Base-by-base conservation (phyloP, 805 yeast genomes). In the Pichia exigua region DNA sequence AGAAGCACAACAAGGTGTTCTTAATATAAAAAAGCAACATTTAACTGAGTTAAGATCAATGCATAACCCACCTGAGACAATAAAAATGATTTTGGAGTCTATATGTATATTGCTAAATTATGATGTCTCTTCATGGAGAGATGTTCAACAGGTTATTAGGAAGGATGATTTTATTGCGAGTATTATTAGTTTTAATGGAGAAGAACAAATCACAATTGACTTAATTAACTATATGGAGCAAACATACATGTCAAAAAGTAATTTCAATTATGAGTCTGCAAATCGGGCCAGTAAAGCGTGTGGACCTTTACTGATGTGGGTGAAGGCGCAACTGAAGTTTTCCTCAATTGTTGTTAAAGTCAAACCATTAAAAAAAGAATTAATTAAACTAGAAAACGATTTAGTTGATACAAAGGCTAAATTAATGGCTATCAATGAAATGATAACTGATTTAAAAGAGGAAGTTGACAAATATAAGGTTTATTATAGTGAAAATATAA, bases 211-310 rank as follows among this genome's bases (percentile, higher is more conserved):
- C 58, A 70, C 82, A 0, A 63, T 71, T 1, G 77, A 74, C 4
- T 58, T 83, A n/a, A 69, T 88, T 35, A 59, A 67, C 0, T 72
- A 67, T 49, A 80, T 92, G 82, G 82, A 82, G 41, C 56, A 64
- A 1, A 73, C 71, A 2, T 92, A 85, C 60, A 66, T 91, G 12
- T 70, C 83, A 0, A 71, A 81, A 49, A 77, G 82, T 0, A 84
- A 79, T 48, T 91, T 78, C 63, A 87, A 78, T 42, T 85, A 69
- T 59, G 90, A 83, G 46, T 69, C 86, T 0, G 96, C 88, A 0
- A 79, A 86, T 59, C 73, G 97, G 41, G 98, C 98, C 5, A 85
- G 95, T 65, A 89, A 87, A 61, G 97, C 97, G 0, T 89, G 97
- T 70, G 98, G 97, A 0, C 98, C 98, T 0, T 69, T 92, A 38